Evolutionary conservation across 2,329 filamentous ascomycete species (phyloP), one percentile per base, ranked within the genome.

Genomic region (Teratosphaeria gauchensis): DNA sequence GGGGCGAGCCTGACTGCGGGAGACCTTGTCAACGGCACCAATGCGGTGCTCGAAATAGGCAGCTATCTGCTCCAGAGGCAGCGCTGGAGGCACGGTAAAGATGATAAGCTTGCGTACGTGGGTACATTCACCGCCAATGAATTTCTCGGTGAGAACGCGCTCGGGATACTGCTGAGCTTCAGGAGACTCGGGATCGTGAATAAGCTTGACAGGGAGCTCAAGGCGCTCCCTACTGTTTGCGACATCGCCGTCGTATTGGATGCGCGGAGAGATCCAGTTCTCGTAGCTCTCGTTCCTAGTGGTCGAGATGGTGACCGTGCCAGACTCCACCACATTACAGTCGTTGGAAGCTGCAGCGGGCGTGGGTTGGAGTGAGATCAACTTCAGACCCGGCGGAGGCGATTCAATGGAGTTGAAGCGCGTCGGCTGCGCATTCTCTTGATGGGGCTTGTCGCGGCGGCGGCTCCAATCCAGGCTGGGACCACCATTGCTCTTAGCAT

Each of bases 121-220:
- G 12, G 53, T 53, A 28, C 58, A 60, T 42, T 61, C 56, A 3
- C 30, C 16, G n/a, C 62, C 62, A 33, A 64, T 64, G 21, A 53
- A 53, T 4, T 46, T 53, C 33, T 56, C 31, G 4, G 56, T 58
- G 16, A 62, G 21, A 12, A 58, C 30, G 7, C 35, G 48, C 16
- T 52, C 56, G 8, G 51, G 51, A 46, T 48, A 14, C 35, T 38
- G 14, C 35, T 12, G 3, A 54, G 55, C 53, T 30, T 21, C 33
- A 24, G 4, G 21, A 31, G 24, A 32, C 16, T 12, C 2, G 35
- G 42, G 33, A 28, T 58, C 53, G 48, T 58, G 52, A 16, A 58
- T 54, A n/a, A 24, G 24, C 42, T 48, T 48, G 42, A 48, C n/a
- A 48, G 42, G 56, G 7, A 35, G 56, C 30, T 48, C 46, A 30